Evolutionary conservation across 1,284 basidiomycete species (phyloP).

Genomic region (Sanghuangporus sanghuang): DNA sequence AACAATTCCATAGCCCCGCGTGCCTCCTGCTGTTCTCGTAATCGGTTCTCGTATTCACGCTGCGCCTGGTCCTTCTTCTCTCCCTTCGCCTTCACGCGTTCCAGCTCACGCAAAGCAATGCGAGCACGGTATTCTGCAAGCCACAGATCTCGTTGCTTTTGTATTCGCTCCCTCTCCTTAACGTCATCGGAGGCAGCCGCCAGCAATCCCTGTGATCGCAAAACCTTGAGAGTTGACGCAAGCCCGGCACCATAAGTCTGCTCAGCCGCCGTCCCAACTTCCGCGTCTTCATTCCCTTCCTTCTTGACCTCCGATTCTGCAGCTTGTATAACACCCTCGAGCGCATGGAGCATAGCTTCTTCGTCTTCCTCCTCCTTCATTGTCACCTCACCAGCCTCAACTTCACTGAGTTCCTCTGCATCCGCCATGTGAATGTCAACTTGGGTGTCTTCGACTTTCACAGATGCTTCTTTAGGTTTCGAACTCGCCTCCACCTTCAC

Average conservation of each 20-base stretch:
- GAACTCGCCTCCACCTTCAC: conserved; percentile 48
- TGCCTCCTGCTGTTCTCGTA: conserved; percentile 89
- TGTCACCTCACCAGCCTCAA: conserved; percentile 73
- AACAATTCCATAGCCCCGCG: conserved; percentile 79
- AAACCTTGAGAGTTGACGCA: conserved; percentile 82
- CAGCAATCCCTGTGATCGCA: conserved; percentile 90
- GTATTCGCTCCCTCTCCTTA: conserved; percentile 74
- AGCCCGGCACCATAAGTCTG: conserved; percentile 78
- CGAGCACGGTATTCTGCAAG: conserved; percentile 78
- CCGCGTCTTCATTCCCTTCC: conserved; percentile 29
- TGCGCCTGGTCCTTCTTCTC: conserved; percentile 90
- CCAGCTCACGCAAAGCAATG: conserved; percentile 75
- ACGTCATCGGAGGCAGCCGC: conserved; percentile 62
- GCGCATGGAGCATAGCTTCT: conserved; percentile 67
- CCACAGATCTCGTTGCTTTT: conserved; percentile 88
- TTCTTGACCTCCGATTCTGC: conserved; percentile 42
- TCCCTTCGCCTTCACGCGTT: conserved; percentile 69
- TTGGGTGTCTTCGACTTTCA: conserved; percentile 36
- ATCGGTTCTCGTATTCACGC: conserved; percentile 90
- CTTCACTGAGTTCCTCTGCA: conserved; percentile 65
- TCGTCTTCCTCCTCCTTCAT: conserved; percentile 77
- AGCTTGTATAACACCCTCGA: conserved; percentile 59
- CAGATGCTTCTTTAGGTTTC: conserved; percentile 32
- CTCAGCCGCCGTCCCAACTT: conserved; percentile 63
- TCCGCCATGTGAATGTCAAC: conserved; percentile 54